Evolutionary conservation across 768 basidiomycete species (phyloP).

Genomic region (Boletus reticulatus): DNA sequence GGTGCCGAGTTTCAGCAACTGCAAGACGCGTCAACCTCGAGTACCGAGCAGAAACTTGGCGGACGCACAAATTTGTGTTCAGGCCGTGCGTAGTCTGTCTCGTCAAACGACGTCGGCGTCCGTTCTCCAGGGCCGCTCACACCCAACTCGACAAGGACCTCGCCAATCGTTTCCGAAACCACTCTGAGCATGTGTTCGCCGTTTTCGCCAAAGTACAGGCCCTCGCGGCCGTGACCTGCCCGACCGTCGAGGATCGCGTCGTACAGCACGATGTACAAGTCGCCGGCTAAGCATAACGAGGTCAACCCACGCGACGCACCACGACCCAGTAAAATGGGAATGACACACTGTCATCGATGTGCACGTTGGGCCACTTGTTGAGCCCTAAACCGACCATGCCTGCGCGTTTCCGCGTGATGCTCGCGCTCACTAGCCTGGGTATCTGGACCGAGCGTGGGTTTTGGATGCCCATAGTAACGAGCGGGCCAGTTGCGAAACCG

Average conservation of each 20-base stretch:
- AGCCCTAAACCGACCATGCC: conserved; percentile 57
- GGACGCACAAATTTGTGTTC: neutral
- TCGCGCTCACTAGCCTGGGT: conserved; percentile 43
- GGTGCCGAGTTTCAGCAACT: conserved; percentile 12
- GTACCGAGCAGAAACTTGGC: too few relatives aligned
- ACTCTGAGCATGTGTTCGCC: conserved; percentile 45
- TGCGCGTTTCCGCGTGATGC: conserved; percentile 46
- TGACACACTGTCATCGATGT: conserved; percentile 42
- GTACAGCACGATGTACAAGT: conserved; percentile 42
- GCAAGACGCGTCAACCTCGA: neutral
- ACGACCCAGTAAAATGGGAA: too few relatives aligned
- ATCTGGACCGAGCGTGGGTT: conserved; percentile 55
- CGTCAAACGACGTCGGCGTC: conserved; percentile 43
- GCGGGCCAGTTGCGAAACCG: conserved; percentile 44
- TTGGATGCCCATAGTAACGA: conserved; percentile 43
- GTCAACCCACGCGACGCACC: neutral
- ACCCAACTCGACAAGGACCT: conserved; percentile 13
- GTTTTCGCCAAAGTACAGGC: conserved; percentile 51
- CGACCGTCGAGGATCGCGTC: conserved; percentile 28
- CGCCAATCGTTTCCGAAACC: conserved; percentile 38
- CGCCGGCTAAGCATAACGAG: conserved; percentile 19
- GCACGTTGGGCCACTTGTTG: conserved; percentile 60
- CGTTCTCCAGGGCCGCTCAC: neutral
- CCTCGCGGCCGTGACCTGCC: conserved; percentile 31
- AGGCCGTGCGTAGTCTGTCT: conserved; percentile 1